Base-by-base conservation (phyloP, 495 filamentous ascomycete genomes). In the Annulohypoxylon moriforme region DNA sequence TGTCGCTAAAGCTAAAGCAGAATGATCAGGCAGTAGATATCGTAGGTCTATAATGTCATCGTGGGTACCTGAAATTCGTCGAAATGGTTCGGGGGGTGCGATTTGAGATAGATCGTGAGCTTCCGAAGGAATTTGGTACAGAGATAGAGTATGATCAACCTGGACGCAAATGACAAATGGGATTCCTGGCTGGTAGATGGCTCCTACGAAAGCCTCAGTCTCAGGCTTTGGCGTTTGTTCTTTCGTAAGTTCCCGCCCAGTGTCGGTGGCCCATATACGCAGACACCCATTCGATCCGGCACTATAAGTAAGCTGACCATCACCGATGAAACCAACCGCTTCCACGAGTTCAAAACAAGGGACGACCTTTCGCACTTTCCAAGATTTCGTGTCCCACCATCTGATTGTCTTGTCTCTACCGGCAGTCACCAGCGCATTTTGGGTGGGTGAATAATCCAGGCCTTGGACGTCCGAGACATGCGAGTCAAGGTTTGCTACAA, bases 41-140 rank as follows among this genome's bases (percentile, higher is more conserved):
- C 89, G 91, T 22, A 98, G 81, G 72, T 98, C 96, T 71, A 98
- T 96, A 61, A 98, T 94, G 76, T 98, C 96, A 76, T 98, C 96
- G 78, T 98, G 94, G 34, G 96, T 97, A 22, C 96, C 96, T 18
- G 95, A 97, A 69, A 98, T 95, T 16, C 92, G 88, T 63, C 92
- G 89, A 58, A 91, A 79, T 0, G 83, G 83, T 56, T 84, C 77
- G 53, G 76, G 73, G 4, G 76, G 56, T 1, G 76, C 71, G 20
- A 85, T 72, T 60, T 71, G 44, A 16, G 73, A 73, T 31, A 76
- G 33, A 62, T 71, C 62, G 22, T 82, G 40, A 22, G 66, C 38
- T 74, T 77, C 68, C 13, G 74, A 67, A 31, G 83, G 77, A 13
- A 82, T 74, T 10, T 91, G 91, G 77, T 96, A 92, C 29, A 97